Base-by-base conservation (phyloP, 352 stramenopile genomes). In the Aphanomyces astaci region DNA sequence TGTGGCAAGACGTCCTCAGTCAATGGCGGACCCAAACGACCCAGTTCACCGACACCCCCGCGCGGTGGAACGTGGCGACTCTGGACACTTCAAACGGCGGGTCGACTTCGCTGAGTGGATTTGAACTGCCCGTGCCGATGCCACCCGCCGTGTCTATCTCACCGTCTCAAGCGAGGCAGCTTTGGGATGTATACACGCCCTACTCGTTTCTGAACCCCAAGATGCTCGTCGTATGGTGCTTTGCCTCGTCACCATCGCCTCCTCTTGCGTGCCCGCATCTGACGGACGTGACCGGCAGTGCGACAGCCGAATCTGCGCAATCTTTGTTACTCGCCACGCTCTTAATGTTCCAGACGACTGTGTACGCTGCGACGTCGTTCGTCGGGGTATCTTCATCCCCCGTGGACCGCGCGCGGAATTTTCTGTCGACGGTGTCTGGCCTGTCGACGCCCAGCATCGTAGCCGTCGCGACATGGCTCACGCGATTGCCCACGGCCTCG, bases 141-240 rank as follows among this genome's bases (percentile, higher is more conserved):
- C 51, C 51, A 9, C 22, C 43, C 13, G n/a, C 43, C 2, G 15
- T 52, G 13, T 24, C 28, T 10, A 40, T 68, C 5, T 28, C 62
- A 4, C 19, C 11, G 0, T 7, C 62, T 3, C 62, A 68, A 46
- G 62, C 62, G 4, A 31, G 17, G 17, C 10, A 17, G 19, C 48
- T 68, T 15, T 68, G 62, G 62, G 39, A 48, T n/a, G 17, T 68
- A 19, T 36, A 31, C 62, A 68, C 49, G 13, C 39, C 62, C 13
- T 33, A 45, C 15, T 68, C 62, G 4, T 56, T 68, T 24, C 24
- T 68, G 28, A 68, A 68, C 25, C 62, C 62, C 43, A 68, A 68
- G 11, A 45, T 68, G 40, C 48, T 68, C 1, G 22, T 68, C 30
- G 30, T 68, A 7, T 68, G 62, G 62, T 68, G 62, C 27, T 68